phyloP scores from a whole-genome alignment of 2,329 filamentous ascomycete species.

The Fusarium tanahbumbuense region DNA sequence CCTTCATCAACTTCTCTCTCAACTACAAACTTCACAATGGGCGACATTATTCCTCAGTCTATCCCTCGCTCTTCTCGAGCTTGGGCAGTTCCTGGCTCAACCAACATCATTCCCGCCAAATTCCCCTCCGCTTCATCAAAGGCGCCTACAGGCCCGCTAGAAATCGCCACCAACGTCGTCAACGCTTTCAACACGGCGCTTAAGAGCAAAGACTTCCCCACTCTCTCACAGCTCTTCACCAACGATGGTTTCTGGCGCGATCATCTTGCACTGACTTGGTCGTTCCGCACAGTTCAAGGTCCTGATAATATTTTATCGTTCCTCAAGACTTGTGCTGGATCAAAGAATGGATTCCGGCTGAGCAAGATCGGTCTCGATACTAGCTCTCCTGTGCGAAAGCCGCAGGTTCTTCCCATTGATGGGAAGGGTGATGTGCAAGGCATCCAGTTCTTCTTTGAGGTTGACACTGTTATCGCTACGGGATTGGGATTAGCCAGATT shows the following conservation, averaged over 20 bases:
- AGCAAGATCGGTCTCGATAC: conserved; percentile 59
- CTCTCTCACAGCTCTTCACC: conserved; percentile 47
- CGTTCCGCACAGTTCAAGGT: conserved; percentile 63
- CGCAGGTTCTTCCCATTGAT: conserved; percentile 61
- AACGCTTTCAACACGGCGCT: conserved; percentile 57
- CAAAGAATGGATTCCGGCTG: conserved; percentile 55
- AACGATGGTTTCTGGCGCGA: conserved; percentile 68
- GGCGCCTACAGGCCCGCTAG: conserved; percentile 49
- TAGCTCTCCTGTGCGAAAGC: conserved; percentile 57
- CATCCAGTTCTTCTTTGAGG: conserved; percentile 66
- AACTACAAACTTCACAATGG: conserved; percentile 25
- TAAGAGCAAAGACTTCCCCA: conserved; percentile 48
- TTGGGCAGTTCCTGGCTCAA: conserved; percentile 60
- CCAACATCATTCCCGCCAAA: conserved; percentile 62
- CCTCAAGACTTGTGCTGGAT: conserved; percentile 48
- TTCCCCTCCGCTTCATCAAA: conserved; percentile 52
- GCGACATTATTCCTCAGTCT: conserved; percentile 34
- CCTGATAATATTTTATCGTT: conserved; percentile 55
- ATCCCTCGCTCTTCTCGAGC: conserved; percentile 44
- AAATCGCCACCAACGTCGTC: conserved; percentile 55
- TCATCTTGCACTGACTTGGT: conserved; percentile 67
- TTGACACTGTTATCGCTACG: conserved; percentile 64
- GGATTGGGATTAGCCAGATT: conserved; percentile 69
- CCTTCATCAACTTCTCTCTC: background rate
- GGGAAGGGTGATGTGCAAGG: conserved; percentile 60